Percentiles rank a stretch among this genome's conserved stretches.
These are phyloP conservation scores for Skeletonema potamos DNA, from an alignment of 108 stramenopile genomes.

Conservation along the genomic window DNA sequence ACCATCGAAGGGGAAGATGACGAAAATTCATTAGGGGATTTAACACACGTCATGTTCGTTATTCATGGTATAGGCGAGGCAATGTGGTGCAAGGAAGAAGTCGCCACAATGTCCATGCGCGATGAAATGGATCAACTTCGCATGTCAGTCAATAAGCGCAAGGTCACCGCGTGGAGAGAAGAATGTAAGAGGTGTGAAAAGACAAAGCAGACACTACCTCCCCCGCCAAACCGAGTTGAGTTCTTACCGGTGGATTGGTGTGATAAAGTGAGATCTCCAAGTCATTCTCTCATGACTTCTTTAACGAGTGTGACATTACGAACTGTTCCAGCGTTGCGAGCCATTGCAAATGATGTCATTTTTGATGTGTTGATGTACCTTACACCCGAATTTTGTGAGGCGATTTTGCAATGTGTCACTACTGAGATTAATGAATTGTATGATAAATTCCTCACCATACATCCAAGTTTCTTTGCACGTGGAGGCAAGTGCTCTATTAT, in stretches of 20 bases:
- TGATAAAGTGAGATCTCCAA: constrained; percentile 66
- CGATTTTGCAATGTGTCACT: constrained; percentile 74
- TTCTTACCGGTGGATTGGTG: constrained; percentile 88
- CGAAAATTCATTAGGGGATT: constrained; percentile 66
- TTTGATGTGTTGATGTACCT: constrained; percentile 68
- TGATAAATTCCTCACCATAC: constrained; percentile 51
- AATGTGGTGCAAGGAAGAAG: constrained; percentile 64
- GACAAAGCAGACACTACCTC: constrained; percentile 47
- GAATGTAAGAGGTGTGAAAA: constrained; percentile 59
- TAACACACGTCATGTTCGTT: constrained; percentile 80
- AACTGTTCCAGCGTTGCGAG: constrained; percentile 75
- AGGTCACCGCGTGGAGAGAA: constrained; percentile 66
- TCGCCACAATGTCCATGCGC: constrained; percentile 43
- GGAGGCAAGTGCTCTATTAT: constrained; percentile 71
- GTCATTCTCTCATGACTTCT: constrained; percentile 62
- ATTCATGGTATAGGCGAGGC: constrained; percentile 92
- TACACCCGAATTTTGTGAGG: constrained; percentile 80
- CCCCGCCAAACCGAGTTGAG: constrained; percentile 76
- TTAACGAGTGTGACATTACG: constrained; percentile 69
- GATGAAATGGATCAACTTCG: constrained; percentile 57
- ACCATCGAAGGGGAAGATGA: constrained; percentile 77
- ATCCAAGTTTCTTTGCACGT: constrained; percentile 57
- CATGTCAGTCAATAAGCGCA: constrained; percentile 53
- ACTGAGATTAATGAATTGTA: constrained; percentile 62
- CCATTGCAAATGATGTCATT: constrained; percentile 87